Percentiles rank a stretch among this genome's conserved stretches.
phyloP scores from a whole-genome alignment of 192 early-diverging fungal species.

The Coemansia sp. region DNA sequence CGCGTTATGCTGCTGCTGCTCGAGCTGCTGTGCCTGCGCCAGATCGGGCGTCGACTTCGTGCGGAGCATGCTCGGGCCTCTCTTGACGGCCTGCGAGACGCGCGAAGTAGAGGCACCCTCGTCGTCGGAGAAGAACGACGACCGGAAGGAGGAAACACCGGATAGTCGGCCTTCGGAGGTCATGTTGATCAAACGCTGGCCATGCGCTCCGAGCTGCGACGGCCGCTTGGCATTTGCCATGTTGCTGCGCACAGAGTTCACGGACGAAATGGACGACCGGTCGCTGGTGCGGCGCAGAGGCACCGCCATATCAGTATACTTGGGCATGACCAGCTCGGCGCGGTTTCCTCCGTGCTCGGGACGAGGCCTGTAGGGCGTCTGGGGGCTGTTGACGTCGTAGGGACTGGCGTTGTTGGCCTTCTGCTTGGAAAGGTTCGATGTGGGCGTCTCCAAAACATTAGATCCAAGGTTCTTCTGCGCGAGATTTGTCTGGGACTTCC shows the following conservation, averaged over 20 bases:
- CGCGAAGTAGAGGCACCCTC: slow-evolving; percentile 15
- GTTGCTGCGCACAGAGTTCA: slow-evolving; percentile 5
- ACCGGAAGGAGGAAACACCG: slow-evolving; percentile 40
- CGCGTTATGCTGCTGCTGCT: slow-evolving; percentile 3
- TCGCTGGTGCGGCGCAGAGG: slow-evolving; percentile 40
- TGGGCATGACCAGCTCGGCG: slow-evolving; percentile 37
- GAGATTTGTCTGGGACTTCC: slow-evolving; percentile 28
- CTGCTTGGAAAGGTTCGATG: slow-evolving; percentile 5
- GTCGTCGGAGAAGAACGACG: slow-evolving; percentile 50
- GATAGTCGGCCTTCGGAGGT: slow-evolving; percentile 19
- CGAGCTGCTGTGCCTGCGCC: slow-evolving; percentile 5
- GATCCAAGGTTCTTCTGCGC: background rate
- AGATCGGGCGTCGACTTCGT: slow-evolving; percentile 37
- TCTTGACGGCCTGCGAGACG: slow-evolving; percentile 1
- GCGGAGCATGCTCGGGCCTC: slow-evolving; percentile 16
- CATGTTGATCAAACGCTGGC: slow-evolving; percentile 18
- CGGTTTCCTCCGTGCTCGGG: slow-evolving; percentile 38
- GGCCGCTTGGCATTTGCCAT: background rate
- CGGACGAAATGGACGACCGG: slow-evolving; percentile 3
- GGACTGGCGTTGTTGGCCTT: slow-evolving; percentile 18
- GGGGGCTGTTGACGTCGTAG: slow-evolving; percentile 45
- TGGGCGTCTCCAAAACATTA: slow-evolving; percentile 26
- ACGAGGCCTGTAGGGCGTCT: slow-evolving; percentile 48
- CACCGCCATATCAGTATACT: slow-evolving; percentile 41
- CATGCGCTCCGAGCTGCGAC: slow-evolving; percentile 4